These are phyloP conservation scores for Fonsecaea multimorphosa DNA, from an alignment of 2,329 filamentous ascomycete genomes.

Conservation along the genomic window DNA sequence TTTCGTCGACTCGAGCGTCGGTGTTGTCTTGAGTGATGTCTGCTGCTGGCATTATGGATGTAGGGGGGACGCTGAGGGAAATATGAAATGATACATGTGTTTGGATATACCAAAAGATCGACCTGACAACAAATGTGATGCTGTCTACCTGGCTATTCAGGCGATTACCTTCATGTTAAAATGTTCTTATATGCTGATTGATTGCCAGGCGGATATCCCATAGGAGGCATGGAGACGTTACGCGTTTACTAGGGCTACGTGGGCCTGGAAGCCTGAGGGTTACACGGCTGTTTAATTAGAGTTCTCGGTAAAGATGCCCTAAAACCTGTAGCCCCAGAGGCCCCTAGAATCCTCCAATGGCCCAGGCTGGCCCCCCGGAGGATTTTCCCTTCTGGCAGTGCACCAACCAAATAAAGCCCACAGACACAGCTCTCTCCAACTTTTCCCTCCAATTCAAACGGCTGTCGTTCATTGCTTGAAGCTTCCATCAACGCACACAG, in stretches of 20 bases:
- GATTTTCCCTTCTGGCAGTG: background rate
- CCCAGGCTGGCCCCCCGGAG: background rate
- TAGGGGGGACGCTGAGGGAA: background rate
- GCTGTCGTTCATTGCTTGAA: background rate
- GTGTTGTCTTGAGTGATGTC: conserved; percentile 19
- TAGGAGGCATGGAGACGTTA: background rate
- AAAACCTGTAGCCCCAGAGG: background rate
- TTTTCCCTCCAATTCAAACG: conserved; percentile 1
- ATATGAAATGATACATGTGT: background rate
- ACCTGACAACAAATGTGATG: background rate
- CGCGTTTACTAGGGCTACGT: background rate
- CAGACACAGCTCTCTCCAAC: background rate
- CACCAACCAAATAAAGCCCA: background rate
- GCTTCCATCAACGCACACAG: background rate
- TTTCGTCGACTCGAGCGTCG: conserved; percentile 30
- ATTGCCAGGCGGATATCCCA: background rate
- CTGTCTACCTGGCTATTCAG: background rate
- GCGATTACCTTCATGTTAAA: background rate
- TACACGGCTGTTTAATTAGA: conserved; percentile 5
- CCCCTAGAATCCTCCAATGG: background rate
- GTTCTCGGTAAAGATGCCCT: conserved; percentile 3
- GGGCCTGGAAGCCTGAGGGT: background rate
- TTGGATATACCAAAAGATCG: background rate
- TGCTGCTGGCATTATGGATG: conserved; percentile 22
- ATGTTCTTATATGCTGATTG: background rate